Conservation (phyloP, 495 filamentous ascomycete genomes). For the Aspergillus asperescens region DNA sequence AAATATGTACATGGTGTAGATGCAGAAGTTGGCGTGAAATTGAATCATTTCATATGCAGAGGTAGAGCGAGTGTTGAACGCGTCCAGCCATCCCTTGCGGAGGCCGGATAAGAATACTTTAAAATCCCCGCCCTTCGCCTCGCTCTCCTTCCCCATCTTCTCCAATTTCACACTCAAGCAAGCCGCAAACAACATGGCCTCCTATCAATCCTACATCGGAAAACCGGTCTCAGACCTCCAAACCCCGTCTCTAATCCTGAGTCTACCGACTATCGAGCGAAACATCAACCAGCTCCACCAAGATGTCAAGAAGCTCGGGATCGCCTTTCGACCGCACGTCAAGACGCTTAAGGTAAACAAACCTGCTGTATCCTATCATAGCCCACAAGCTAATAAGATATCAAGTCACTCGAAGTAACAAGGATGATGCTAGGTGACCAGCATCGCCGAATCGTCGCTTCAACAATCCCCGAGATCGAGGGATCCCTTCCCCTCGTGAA, state of each 20-base stretch:
- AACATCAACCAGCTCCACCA: slow-evolving; percentile 27
- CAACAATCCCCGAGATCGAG: slow-evolving; percentile 28
- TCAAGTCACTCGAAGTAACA: slow-evolving; percentile 30
- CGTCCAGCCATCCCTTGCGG: neutral
- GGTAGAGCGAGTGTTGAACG: too few relatives aligned
- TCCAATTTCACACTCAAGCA: neutral
- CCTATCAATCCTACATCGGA: slow-evolving; percentile 28
- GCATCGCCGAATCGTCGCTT: slow-evolving; percentile 31
- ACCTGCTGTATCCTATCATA: neutral
- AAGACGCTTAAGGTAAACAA: slow-evolving; percentile 33
- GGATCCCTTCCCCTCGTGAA: slow-evolving; percentile 27
- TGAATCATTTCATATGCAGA: too few relatives aligned
- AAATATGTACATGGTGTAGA: too few relatives aligned
- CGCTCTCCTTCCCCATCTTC: neutral
- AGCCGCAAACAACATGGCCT: slow-evolving; percentile 20
- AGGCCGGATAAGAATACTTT: slow-evolving; percentile 7
- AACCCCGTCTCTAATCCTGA: slow-evolving; percentile 29
- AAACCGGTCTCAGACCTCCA: slow-evolving; percentile 25
- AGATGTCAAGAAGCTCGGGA: slow-evolving; percentile 29
- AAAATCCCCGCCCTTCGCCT: slow-evolving; percentile 3
- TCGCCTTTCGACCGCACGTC: slow-evolving; percentile 32
- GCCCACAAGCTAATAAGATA: neutral
- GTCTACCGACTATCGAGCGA: slow-evolving; percentile 26
- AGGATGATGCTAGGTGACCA: slow-evolving; percentile 31
- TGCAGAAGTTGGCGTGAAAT: too few relatives aligned